Base-by-base conservation (phyloP, 345 rosid genomes). In the Hibiscus syriacus region DNA sequence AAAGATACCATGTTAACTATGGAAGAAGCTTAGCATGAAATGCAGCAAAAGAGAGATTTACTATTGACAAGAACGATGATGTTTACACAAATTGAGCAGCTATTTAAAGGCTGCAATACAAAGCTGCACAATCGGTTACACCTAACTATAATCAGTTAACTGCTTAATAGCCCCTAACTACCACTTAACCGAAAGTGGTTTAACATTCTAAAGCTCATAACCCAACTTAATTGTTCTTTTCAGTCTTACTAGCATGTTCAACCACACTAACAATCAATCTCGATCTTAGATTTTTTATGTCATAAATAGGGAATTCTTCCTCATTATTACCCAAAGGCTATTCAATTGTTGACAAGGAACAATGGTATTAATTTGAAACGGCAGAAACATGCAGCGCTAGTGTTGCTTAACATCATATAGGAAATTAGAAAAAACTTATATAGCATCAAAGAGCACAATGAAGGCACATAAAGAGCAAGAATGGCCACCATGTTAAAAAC, bases 401-500 rank as follows among this genome's bases (percentile, higher is more conserved):
- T 38, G 50, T 39, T 39, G 17, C 23, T 22, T 6, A 61, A 38
- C 16, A 16, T 22, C 49, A 39, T 38, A 38, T 38, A 38, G 13
- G 10, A 38, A 38, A 3, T 9, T 5, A 60, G 65, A 60, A 16
- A 38, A 3, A 39, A 22, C 50, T 13, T 2, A 1, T 43, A 63
- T 63, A 43, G 14, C 34, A 63, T 16, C 4, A 25, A 63, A 26
- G 54, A 1, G 25, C 22, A 25, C 23, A 63, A 43, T 63, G 16
- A 43, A 43, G 22, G 23, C 38, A 3, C 16, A 36, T 5, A 14
- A 45, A 8, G 55, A 8, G 25, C 55, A 25, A 77, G 29, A 61
- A 70, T 1, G 70, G 88, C 45, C 72, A 94, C 99, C 80, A 80
- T 94, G 62, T 43, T 41, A 56, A 4, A 34, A 6, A 23, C 1